These are phyloP conservation scores for Emmonsia crescens DNA, from an alignment of 2,329 filamentous ascomycete genomes.

Conservation along the genomic window DNA sequence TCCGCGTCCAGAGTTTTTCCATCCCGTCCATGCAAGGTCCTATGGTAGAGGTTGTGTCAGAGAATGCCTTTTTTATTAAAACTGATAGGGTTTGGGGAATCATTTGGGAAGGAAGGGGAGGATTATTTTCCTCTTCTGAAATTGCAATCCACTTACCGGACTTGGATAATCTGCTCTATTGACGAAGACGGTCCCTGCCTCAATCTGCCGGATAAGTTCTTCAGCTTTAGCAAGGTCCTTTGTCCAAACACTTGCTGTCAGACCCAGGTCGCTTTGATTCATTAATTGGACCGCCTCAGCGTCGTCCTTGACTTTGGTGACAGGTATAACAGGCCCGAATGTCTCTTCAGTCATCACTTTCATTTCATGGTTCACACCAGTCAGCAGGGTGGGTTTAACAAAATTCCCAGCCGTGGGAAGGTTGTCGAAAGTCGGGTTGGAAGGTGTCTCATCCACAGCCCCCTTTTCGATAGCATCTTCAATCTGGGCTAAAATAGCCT, in stretches of 20 bases:
- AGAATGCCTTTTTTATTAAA: not conserved
- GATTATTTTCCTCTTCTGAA: not conserved
- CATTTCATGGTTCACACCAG: slow-evolving; percentile 71
- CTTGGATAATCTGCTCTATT: slow-evolving; percentile 89
- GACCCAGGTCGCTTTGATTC: slow-evolving; percentile 89
- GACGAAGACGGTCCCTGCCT: slow-evolving; percentile 92
- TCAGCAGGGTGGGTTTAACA: slow-evolving; percentile 74
- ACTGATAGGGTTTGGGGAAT: not conserved
- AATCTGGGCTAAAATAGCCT: slow-evolving; percentile 67
- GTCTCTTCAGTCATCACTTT: slow-evolving; percentile 86
- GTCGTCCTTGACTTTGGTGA: slow-evolving; percentile 76
- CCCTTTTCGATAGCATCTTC: slow-evolving; percentile 73
- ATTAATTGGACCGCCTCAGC: slow-evolving; percentile 72
- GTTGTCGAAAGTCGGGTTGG: slow-evolving; percentile 64
- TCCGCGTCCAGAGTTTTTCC: slow-evolving; percentile 93
- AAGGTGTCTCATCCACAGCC: slow-evolving; percentile 72
- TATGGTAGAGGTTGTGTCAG: slow-evolving; percentile 29
- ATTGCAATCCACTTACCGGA: slow-evolving; percentile 52
- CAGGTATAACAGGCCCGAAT: slow-evolving; percentile 83
- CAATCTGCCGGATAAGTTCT: slow-evolving; percentile 66
- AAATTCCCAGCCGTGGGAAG: slow-evolving; percentile 75
- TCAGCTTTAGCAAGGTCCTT: slow-evolving; percentile 69
- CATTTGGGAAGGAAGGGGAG: slow-evolving; percentile 6
- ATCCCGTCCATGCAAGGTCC: slow-evolving; percentile 94
- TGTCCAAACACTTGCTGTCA: slow-evolving; percentile 96